Percentiles rank a stretch among this genome's conserved stretches.
phyloP scores from a whole-genome alignment of 2,329 filamentous ascomycete species.

The Ophioceras dolichostomum region DNA sequence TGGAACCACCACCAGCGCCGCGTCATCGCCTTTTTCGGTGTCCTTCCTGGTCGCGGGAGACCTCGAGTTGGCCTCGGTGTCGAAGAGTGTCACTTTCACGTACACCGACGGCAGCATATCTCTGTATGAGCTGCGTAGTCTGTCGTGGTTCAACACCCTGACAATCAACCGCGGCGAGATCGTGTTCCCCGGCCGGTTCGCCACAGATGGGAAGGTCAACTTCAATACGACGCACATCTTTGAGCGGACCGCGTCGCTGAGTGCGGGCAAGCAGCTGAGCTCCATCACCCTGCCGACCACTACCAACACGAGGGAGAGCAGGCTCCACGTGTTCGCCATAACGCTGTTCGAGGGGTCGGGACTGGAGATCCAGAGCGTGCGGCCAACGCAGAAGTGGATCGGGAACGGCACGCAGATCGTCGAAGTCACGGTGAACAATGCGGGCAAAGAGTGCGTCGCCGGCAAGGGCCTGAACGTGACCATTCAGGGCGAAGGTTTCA shows the following conservation, averaged over 20 bases:
- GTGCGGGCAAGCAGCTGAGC: conserved; percentile 21
- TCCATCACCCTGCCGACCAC: conserved; percentile 27
- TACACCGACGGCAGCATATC: conserved; percentile 28
- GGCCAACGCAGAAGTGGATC: conserved; percentile 29
- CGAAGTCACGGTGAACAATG: conserved; percentile 26
- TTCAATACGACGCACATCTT: conserved; percentile 31
- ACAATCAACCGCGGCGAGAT: conserved; percentile 32
- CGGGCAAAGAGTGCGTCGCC: conserved; percentile 20
- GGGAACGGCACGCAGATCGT: conserved; percentile 22
- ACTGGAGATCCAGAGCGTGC: conserved; percentile 23
- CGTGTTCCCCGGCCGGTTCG: conserved; percentile 28
- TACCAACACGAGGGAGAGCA: conserved; percentile 12
- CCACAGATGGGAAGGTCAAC: conserved; percentile 21
- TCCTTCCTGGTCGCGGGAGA: conserved; percentile 28
- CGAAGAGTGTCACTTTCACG: conserved; percentile 26
- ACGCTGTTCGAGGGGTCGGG: conserved; percentile 17
- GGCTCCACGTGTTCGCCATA: conserved; percentile 29
- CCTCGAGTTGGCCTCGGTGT: conserved; percentile 20
- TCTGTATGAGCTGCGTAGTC: conserved; percentile 26
- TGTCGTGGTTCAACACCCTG: conserved; percentile 29
- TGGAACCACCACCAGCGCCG: too few relatives aligned
- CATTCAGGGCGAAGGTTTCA: conserved; percentile 24
- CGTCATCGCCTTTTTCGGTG: conserved; percentile 24
- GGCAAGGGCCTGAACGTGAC: conserved; percentile 17
- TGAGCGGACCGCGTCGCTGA: conserved; percentile 26